These are phyloP conservation scores for Coffea humblotiana DNA, from an alignment of 305 asterid species.

Conservation along the genomic window DNA sequence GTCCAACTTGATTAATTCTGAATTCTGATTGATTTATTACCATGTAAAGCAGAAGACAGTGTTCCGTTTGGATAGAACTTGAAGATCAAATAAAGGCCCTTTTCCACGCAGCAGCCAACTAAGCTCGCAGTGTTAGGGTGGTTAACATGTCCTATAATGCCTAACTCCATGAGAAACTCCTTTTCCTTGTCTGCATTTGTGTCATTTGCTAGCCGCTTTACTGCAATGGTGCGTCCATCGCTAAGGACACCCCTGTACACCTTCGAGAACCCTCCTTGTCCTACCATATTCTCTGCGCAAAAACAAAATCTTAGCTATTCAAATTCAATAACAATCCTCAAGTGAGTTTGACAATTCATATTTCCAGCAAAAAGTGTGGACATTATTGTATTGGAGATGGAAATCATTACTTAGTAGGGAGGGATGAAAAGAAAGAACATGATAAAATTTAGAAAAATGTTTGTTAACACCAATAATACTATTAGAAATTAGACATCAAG, in stretches of 20 bases:
- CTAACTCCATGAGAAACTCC: constrained; percentile 74
- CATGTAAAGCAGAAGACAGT: constrained; percentile 72
- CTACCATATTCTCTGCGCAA: constrained; percentile 71
- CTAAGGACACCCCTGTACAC: constrained; percentile 63
- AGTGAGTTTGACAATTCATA: neutral
- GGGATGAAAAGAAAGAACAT: neutral
- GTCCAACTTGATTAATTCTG: neutral
- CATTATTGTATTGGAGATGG: neutral
- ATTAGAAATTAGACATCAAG: neutral
- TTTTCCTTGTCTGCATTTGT: constrained; percentile 59
- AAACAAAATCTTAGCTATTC: neutral
- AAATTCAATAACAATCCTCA: neutral
- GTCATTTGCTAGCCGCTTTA: constrained; percentile 68
- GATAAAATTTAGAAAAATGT: neutral
- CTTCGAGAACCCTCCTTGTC: constrained; percentile 84
- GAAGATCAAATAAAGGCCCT: constrained; percentile 77
- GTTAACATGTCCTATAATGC: constrained; percentile 70
- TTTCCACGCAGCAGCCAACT: constrained; percentile 75
- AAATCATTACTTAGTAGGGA: too few relatives aligned
- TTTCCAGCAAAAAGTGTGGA: neutral
- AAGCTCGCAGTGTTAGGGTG: constrained; percentile 73
- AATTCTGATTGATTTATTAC: constrained; percentile 31
- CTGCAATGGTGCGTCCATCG: constrained; percentile 56
- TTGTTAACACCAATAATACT: neutral
- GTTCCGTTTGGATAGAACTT: constrained; percentile 77